Evolutionary conservation across 192 early-diverging fungal genomes (phyloP).

Genomic region (Coemansia sp.): DNA sequence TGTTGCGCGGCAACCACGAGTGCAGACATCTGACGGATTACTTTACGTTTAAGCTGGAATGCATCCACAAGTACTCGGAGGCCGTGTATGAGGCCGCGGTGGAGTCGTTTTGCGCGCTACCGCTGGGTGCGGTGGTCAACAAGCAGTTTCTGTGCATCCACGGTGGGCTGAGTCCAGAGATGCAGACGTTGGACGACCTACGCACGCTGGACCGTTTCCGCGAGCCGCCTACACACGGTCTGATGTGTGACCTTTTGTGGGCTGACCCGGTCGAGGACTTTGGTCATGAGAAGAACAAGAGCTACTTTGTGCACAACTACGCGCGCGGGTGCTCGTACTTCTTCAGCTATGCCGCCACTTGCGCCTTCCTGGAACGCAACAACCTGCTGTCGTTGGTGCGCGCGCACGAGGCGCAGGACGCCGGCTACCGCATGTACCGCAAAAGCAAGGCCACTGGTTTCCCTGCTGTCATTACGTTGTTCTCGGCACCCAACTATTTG

Average conservation of each 20-base stretch:
- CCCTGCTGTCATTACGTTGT: conserved; percentile 96
- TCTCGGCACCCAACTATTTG: conserved; percentile 97
- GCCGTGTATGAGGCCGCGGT: conserved; percentile 88
- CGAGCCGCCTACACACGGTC: conserved; percentile 89
- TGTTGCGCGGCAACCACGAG: conserved; percentile 96
- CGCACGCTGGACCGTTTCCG: conserved; percentile 83
- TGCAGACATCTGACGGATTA: conserved; percentile 97
- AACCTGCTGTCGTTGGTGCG: conserved; percentile 92
- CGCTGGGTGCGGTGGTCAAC: conserved; percentile 93
- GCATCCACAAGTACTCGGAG: conserved; percentile 95
- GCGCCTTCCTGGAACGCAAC: conserved; percentile 92
- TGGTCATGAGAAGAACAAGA: conserved; percentile 89
- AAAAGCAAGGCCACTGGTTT: conserved; percentile 92
- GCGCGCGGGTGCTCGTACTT: conserved; percentile 96
- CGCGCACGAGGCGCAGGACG: conserved; percentile 97
- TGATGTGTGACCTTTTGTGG: conserved; percentile 93
- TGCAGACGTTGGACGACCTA: conserved; percentile 90
- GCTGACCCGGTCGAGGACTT: conserved; percentile 96
- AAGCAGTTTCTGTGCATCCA: conserved; percentile 96
- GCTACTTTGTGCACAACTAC: conserved; percentile 89
- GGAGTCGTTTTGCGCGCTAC: conserved; percentile 87
- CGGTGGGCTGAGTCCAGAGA: conserved; percentile 91
- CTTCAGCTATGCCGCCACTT: conserved; percentile 90
- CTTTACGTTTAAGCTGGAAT: conserved; percentile 98
- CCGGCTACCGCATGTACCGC: conserved; percentile 95